Conservation (phyloP, 1,139 yeast genomes). For the Yamadazyma sp. region DNA sequence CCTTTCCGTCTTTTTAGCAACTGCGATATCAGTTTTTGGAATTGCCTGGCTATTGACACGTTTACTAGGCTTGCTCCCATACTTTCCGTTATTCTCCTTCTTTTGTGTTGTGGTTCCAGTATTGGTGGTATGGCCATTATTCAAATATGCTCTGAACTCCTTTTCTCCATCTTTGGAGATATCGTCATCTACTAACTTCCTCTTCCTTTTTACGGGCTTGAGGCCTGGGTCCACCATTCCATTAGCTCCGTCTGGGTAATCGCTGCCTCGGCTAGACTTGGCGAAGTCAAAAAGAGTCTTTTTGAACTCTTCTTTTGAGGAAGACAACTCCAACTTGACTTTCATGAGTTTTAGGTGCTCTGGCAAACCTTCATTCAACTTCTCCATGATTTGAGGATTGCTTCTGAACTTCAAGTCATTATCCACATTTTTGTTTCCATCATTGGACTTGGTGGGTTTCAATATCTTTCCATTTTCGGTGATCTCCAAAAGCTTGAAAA, state of each 20-base stretch:
- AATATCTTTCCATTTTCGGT: constrained; percentile 23
- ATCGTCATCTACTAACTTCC: constrained; percentile 12
- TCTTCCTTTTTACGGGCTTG: neutral
- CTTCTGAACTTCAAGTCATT: constrained; percentile 17
- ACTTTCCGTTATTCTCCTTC: neutral
- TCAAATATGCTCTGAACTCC: constrained; percentile 12
- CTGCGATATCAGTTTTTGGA: neutral
- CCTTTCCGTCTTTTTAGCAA: neutral
- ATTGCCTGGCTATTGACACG: neutral
- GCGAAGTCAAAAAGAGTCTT: constrained; percentile 20
- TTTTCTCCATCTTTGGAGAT: constrained; percentile 24
- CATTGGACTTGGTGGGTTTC: constrained; percentile 8
- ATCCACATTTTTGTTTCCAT: constrained; percentile 12
- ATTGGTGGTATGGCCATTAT: neutral
- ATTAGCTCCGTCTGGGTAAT: neutral
- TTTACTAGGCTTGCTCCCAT: neutral
- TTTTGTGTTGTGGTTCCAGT: neutral
- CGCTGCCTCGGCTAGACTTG: constrained; percentile 3
- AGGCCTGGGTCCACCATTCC: neutral
- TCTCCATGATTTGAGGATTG: constrained; percentile 25
- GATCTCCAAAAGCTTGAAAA: constrained; percentile 45
- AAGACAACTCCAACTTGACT: constrained; percentile 31
- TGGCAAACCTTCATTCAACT: constrained; percentile 22
- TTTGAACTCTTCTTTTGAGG: constrained; percentile 26
- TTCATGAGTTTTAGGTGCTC: constrained; percentile 21